Evolutionary conservation across 2,329 filamentous ascomycete genomes (phyloP), one percentile per base, ranked within the genome.

Genomic region (Cryphonectria parasitica): DNA sequence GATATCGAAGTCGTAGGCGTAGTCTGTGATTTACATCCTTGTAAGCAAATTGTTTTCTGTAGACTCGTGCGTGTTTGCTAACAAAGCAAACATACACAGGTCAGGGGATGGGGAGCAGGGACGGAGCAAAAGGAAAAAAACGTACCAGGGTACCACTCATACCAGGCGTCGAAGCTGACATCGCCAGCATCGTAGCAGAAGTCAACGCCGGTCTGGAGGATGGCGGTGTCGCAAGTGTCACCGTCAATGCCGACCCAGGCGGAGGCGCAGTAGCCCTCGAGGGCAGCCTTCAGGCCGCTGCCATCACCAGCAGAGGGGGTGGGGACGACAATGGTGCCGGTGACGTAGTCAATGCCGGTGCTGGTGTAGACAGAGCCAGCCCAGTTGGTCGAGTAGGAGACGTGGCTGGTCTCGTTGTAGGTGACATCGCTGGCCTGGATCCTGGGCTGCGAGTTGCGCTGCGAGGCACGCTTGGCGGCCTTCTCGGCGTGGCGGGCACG

Each of bases 241-340:
- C 88, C 88, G 71, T 90, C 88, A 69, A 90, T 89, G 34, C 88
- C 88, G 11, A 90, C 87, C 88, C 87, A 89, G 15, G 86, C 86
- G 2, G 85, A 84, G 31, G 83, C 84, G 63, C 66, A 68, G 66
- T 68, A 68, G 36, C 76, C 77, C 22, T 78, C 77, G 43, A 68
- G 66, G 36, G 62, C 73, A 4, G 70, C 75, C 36, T 76, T 77
- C 17, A 78, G 76, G 36, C 75, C 76, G n/a, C 78, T 78, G 34
- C 80, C 79, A 15, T 75, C 77, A 2, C 83, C 80, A 11, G 80
- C 75, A 22, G 79, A 79, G 10, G 86, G 84, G 0, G 80, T 81
- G 2, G 87, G 87, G 7, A 88, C 83, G 2, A 80, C 84, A 77
- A 89, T 86, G 17, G 83, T 82, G 36, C 82, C 87, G 8, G 83